Evolutionary conservation across 2,329 filamentous ascomycete species (phyloP).

Genomic region (Dactylellina drechsleri): DNA sequence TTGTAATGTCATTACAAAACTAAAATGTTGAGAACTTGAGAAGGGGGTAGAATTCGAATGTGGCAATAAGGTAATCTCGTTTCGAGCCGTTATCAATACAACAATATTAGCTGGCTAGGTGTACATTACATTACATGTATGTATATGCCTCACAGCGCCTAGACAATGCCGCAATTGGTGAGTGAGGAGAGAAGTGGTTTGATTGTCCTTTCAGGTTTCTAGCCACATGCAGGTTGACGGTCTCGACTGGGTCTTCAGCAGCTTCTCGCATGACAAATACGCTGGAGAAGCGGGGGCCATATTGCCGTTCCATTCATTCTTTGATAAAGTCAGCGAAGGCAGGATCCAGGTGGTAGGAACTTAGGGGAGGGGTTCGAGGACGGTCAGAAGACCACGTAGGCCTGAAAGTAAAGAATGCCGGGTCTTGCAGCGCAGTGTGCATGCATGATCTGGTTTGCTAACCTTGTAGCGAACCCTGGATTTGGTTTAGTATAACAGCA

Average conservation of each 20-base stretch:
- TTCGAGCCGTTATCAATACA: constrained; percentile 38
- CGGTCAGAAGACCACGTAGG: constrained; percentile 28
- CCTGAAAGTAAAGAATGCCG: constrained; percentile 16
- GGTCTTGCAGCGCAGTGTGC: constrained; percentile 8
- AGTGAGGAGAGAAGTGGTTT: constrained; percentile 1
- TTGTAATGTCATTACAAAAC: neutral
- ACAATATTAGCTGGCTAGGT: neutral
- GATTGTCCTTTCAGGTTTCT: constrained; percentile 3
- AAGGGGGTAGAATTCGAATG: constrained; percentile 15
- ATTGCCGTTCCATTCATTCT: constrained; percentile 14
- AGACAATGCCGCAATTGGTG: constrained; percentile 33
- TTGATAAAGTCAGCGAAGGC: neutral
- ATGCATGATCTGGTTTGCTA: constrained; percentile 2
- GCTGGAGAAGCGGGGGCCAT: constrained; percentile 13
- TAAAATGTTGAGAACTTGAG: constrained; percentile 3
- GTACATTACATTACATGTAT: neutral
- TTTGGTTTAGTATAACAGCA: constrained; percentile 20
- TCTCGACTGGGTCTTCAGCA: constrained; percentile 10
- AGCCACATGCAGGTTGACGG: neutral
- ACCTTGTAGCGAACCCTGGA: constrained; percentile 18
- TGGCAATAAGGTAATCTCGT: constrained; percentile 34
- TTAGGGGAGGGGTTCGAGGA: neutral
- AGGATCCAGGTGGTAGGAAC: constrained; percentile 23
- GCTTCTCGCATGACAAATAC: constrained; percentile 44
- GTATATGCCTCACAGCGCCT: constrained; percentile 34